These are phyloP conservation scores for Sphagnurus paluster DNA, from an alignment of 1,284 basidiomycete species.

Conservation along the genomic window DNA sequence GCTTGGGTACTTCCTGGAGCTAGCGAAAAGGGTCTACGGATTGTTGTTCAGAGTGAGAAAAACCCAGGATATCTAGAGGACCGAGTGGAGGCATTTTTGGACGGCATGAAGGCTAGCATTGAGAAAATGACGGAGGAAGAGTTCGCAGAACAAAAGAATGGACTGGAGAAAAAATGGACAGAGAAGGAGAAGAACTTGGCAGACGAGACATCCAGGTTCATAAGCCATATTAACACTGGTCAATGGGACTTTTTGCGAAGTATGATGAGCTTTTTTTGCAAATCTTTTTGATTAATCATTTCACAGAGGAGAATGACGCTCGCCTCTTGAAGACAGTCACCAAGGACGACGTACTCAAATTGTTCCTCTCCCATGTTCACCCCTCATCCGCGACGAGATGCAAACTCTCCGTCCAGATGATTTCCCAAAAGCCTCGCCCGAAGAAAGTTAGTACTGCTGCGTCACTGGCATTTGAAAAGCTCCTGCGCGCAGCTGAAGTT, in stretches of 20 bases:
- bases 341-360: conserved; percentile 76
- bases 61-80: conserved; percentile 83
- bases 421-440: conserved; percentile 63
- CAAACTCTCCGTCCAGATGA: conserved; percentile 83
- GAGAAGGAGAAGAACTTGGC: conserved; percentile 61
- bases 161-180: conserved; percentile 64
- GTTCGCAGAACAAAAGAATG: conserved; percentile 65
- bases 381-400: conserved; percentile 67
- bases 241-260: conserved; percentile 74
- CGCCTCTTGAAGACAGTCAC: conserved; percentile 61
- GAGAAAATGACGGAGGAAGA: conserved; percentile 60
- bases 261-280: conserved; percentile 22
- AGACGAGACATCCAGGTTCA: conserved; percentile 79
- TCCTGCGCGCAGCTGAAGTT: conserved; percentile 54
- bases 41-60: conserved; percentile 91
- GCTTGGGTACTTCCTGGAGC: conserved; percentile 57
- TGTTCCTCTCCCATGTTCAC: conserved; percentile 76
- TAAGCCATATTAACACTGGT: conserved; percentile 71
- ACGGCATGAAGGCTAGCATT: conserved; percentile 62
- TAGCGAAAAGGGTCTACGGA: conserved; percentile 78
- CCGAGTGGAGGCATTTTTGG: conserved; percentile 87
- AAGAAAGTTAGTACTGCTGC: conserved; percentile 69
- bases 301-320: conserved; percentile 68
- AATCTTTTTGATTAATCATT: conserved; percentile 1
- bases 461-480: conserved; percentile 60